Base-by-base conservation (phyloP, 2,329 filamentous ascomycete species). In the Sphaerostilbella broomeana region DNA sequence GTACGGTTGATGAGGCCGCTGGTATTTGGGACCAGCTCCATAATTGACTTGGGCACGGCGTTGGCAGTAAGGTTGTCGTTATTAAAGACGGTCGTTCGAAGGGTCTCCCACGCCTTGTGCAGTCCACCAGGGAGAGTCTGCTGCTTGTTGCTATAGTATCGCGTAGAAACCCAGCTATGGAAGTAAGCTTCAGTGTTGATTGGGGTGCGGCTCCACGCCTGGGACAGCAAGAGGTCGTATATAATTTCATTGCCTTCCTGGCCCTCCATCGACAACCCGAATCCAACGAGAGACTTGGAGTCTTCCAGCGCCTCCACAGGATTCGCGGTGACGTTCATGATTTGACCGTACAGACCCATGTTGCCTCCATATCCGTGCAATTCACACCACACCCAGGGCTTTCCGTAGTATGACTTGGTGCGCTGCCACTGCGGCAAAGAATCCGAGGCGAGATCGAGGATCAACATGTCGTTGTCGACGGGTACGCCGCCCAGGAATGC, bases 301-400 rank as follows among this genome's bases (percentile, higher is more conserved):
- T 61, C 58, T 1, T 52, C 47, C 1, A 70, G 54, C 0, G 70
- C 70, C 26, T 61, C 55, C n/a, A 70, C 61, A 0, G 68, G 59
- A 42, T 68, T 66, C 26, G 62, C 52, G 0, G 70, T 74, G 6
- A 73, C 47, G 26, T 72, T 72, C 39, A 61, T 52, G 12, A 73
- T 58, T 44, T 73, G 70, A 2, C 70, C 70, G 43, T 73, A 72
- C 2, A 73, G 45, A 1, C 68, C 69, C 57, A 64, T 61, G 46
- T 67, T 72, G 12, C 65, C 67, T 5, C 70, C 70, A 42, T 68
- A 74, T 43, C 64, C 61, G 46, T 73, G 71, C 6, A 75, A 52
- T 46, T 73, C 57, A 46, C 69, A 73, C 71, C 71, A 74, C 24
- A 74, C 65, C 70, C 70, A 75, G 0, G 67, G 64, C 46, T 72